These are phyloP conservation scores for Streptanthus diversifolius DNA, from an alignment of 345 rosid species.

Conservation along the genomic window DNA sequence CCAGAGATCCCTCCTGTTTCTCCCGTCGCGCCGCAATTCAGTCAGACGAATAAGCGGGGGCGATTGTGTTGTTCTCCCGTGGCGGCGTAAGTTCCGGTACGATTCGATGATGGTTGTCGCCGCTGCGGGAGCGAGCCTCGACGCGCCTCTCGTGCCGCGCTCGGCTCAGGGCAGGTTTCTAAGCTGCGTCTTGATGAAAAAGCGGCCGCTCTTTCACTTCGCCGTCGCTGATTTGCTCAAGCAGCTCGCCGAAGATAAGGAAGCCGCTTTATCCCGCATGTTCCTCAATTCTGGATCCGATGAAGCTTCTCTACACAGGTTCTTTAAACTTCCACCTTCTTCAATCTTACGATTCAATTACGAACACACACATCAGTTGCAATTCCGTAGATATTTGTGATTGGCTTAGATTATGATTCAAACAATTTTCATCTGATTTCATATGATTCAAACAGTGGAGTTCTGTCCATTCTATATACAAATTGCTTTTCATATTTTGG, in stretches of 20 bases:
- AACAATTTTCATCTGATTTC: background rate
- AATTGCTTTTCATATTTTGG: background rate
- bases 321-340: background rate
- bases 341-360: background rate
- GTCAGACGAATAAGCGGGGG: background rate
- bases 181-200: slow-evolving; percentile 60
- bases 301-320: slow-evolving; percentile 79
- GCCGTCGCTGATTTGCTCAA: slow-evolving; percentile 75
- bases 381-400: background rate
- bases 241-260: slow-evolving; percentile 56
- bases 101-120: slow-evolving; percentile 19
- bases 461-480: background rate
- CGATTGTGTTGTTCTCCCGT: background rate
- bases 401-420: background rate
- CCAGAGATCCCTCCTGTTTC: slow-evolving; percentile 29
- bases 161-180: slow-evolving; percentile 62
- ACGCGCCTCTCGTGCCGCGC: slow-evolving; percentile 64
- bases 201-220: slow-evolving; percentile 61
- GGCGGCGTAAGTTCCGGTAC: slow-evolving; percentile 17
- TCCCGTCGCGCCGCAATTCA: slow-evolving; percentile 18
- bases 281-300: slow-evolving; percentile 56
- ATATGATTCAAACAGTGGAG: background rate
- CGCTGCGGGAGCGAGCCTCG: slow-evolving; percentile 56
- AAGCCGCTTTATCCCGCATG: slow-evolving; percentile 57
- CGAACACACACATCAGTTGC: background rate